Evolutionary conservation across 495 filamentous ascomycete genomes (phyloP).

Genomic region (Massariosphaeria phaeospora): DNA sequence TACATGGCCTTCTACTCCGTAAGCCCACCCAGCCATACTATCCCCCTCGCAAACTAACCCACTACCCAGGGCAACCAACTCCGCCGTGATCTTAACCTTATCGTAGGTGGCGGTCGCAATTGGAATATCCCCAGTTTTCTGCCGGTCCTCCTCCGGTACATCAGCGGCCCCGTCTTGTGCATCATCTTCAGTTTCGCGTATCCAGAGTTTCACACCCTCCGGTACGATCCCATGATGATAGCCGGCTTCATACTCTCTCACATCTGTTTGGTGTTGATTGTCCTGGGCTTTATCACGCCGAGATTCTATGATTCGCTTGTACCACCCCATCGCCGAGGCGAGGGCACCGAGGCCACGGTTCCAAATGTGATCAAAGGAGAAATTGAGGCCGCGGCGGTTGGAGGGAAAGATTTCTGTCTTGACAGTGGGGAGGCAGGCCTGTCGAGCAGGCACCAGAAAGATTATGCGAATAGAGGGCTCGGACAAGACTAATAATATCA

Average conservation of each 20-base stretch:
- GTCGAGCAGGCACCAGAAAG: too few relatives aligned
- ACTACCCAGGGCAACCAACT: constrained; percentile 13
- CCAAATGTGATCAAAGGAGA: constrained; percentile 4
- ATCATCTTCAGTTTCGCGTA: constrained; percentile 46
- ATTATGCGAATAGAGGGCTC: too few relatives aligned
- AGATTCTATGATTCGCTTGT: constrained; percentile 42
- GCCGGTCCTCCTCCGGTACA: constrained; percentile 40
- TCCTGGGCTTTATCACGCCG: constrained; percentile 40
- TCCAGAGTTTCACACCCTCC: constrained; percentile 40
- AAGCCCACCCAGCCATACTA: neutral
- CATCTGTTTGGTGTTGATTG: constrained; percentile 33
- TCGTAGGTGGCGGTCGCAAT: constrained; percentile 33
- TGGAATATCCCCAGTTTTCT: constrained; percentile 42
- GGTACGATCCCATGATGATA: constrained; percentile 43
- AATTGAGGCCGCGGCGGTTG: neutral
- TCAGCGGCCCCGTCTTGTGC: constrained; percentile 40
- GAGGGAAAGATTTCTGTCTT: neutral
- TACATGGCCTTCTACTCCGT: constrained; percentile 20
- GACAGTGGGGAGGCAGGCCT: neutral
- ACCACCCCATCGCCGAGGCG: constrained; percentile 32
- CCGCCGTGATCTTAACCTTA: constrained; percentile 22
- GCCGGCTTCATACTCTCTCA: constrained; percentile 41
- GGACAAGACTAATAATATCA: too few relatives aligned
- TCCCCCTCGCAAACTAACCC: neutral
- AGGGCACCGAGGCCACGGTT: constrained; percentile 28